Percentiles rank a stretch among this genome's conserved stretches.
phyloP scores from a whole-genome alignment of 768 basidiomycete genomes.

The Astraeus odoratus region DNA sequence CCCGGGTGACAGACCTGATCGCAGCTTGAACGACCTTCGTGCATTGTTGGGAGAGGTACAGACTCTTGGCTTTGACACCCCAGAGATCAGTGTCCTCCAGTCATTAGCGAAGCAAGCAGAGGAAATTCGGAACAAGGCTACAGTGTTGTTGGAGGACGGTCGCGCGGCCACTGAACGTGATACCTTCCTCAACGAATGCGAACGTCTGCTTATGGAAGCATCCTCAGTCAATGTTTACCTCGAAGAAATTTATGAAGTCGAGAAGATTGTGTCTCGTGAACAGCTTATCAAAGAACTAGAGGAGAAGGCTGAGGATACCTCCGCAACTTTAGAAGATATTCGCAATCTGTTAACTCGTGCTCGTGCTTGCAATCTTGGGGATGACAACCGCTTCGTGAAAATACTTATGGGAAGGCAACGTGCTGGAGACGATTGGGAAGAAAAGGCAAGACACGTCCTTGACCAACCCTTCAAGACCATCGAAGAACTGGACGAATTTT shows the following conservation, averaged over 20 bases:
- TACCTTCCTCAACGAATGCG: slow-evolving; percentile 61
- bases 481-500: slow-evolving; percentile 68
- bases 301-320: slow-evolving; percentile 59
- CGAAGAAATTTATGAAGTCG: slow-evolving; percentile 70
- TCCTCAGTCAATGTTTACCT: slow-evolving; percentile 78
- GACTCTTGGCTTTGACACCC: slow-evolving; percentile 75
- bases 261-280: slow-evolving; percentile 75
- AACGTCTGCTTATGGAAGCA: slow-evolving; percentile 59
- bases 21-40: slow-evolving; percentile 64
- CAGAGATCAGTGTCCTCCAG: slow-evolving; percentile 58
- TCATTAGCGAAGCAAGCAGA: slow-evolving; percentile 57
- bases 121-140: slow-evolving; percentile 52
- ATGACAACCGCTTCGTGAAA: slow-evolving; percentile 59
- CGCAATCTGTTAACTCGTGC: slow-evolving; percentile 67
- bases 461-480: slow-evolving; percentile 68
- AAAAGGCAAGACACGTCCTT: slow-evolving; percentile 57
- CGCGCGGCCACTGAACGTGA: slow-evolving; percentile 41
- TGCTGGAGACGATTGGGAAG: slow-evolving; percentile 74
- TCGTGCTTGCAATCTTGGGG: slow-evolving; percentile 53
- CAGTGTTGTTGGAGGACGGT: slow-evolving; percentile 40
- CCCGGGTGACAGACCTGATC: slow-evolving; percentile 62
- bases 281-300: slow-evolving; percentile 72
- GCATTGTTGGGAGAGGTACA: slow-evolving; percentile 66
- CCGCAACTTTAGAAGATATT: slow-evolving; percentile 70
- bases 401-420: slow-evolving; percentile 57